Conservation (phyloP, 1,284 basidiomycete genomes). For the Puccinia coronata region DNA sequence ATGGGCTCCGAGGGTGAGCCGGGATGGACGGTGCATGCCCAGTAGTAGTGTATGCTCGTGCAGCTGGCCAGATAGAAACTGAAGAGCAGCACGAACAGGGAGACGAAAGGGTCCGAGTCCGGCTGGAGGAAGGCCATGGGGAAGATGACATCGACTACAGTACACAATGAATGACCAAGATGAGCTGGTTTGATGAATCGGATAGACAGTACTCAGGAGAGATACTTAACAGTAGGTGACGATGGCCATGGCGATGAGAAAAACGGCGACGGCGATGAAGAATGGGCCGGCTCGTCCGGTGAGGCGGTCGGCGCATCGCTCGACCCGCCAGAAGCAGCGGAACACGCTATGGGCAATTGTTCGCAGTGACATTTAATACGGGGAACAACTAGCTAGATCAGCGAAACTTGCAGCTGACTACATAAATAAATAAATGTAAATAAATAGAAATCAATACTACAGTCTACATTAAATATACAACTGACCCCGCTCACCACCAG, state of each 20-base stretch:
- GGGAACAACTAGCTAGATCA: too few species aligned
- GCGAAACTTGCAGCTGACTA: too few species aligned
- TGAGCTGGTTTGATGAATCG: too few species aligned
- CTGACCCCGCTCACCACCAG: too few species aligned
- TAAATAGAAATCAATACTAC: too few species aligned
- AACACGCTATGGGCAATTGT: too few species aligned
- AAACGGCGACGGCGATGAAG: conserved; percentile 76
- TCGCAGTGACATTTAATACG: too few species aligned
- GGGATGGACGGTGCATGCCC: not conserved
- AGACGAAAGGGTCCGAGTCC: conserved; percentile 75
- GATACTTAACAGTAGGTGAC: conserved; percentile 77
- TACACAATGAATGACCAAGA: conserved; percentile 61
- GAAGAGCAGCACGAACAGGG: conserved; percentile 51
- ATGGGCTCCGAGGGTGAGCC: conserved; percentile 19
- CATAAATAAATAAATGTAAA: too few species aligned
- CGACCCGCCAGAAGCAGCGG: not conserved
- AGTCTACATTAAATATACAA: too few species aligned
- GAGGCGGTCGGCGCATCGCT: too few species aligned
- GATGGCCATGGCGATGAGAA: conserved; percentile 70
- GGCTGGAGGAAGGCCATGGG: conserved; percentile 68
- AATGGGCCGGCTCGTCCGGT: conserved; percentile 75
- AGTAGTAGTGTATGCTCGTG: conserved; percentile 8
- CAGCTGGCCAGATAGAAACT: conserved; percentile 19
- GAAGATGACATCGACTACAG: conserved; percentile 72
- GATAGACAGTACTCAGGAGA: too few species aligned